Evolutionary conservation across 2,329 filamentous ascomycete genomes (phyloP).

Genomic region (Botryosphaeria dothidea): DNA sequence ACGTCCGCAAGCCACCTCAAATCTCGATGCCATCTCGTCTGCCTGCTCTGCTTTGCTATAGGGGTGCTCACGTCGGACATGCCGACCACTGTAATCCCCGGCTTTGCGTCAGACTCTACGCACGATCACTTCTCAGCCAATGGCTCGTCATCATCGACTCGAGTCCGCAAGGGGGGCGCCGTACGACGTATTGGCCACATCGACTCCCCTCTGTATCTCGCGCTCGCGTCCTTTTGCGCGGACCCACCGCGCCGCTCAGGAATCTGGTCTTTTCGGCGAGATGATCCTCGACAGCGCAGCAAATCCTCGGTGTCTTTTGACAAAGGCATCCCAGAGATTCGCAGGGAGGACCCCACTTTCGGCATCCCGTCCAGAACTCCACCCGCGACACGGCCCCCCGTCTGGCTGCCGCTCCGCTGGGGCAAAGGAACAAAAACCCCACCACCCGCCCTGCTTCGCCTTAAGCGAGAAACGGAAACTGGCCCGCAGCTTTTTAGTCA

Average conservation of each 20-base stretch:
- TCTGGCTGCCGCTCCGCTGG: background rate
- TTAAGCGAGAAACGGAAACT: constrained; percentile 9
- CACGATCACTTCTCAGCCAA: background rate
- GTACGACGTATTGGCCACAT: background rate
- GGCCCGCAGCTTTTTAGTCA: background rate
- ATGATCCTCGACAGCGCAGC: background rate
- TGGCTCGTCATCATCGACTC: background rate
- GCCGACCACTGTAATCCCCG: background rate
- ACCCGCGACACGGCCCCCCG: background rate
- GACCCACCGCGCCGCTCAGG: background rate
- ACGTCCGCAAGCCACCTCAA: background rate
- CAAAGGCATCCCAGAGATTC: background rate
- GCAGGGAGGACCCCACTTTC: background rate
- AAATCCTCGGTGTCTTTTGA: background rate
- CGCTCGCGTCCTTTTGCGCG: background rate
- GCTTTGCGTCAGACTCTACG: background rate
- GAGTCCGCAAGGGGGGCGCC: too few species aligned
- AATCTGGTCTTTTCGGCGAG: background rate
- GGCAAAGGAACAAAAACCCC: background rate
- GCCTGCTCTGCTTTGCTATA: background rate
- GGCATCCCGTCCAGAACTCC: background rate
- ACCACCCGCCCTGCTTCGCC: background rate
- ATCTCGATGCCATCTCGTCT: background rate
- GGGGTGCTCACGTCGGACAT: background rate
- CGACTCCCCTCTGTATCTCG: too few species aligned